phyloP scores from a whole-genome alignment of 352 stramenopile genomes.

The Peronospora farinosa region DNA sequence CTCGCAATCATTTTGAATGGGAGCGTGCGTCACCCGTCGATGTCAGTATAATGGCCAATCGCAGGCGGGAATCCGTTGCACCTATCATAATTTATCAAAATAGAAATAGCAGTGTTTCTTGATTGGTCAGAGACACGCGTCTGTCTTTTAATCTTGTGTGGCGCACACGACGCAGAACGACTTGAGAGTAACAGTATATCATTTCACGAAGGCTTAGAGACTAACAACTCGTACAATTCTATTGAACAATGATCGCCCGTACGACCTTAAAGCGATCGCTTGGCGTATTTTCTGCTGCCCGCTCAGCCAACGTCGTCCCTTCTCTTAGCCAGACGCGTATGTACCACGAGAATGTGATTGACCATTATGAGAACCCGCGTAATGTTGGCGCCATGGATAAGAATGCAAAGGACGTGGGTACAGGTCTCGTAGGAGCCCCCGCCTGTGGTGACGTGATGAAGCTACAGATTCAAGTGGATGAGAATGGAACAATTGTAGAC shows the following conservation, averaged over 20 bases:
- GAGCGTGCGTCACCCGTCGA: too few species aligned
- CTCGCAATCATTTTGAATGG: too few species aligned
- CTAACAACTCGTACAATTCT: neutral
- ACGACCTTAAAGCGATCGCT: conserved; percentile 56
- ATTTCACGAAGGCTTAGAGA: conserved; percentile 7
- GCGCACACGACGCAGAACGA: conserved; percentile 6
- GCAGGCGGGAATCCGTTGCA: too few species aligned
- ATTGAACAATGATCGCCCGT: conserved; percentile 41
- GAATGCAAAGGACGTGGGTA: conserved; percentile 94
- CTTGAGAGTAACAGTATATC: neutral
- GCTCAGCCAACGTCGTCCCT: conserved; percentile 2
- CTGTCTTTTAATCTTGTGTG: neutral
- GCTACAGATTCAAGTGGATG: conserved; percentile 94
- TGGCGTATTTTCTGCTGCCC: conserved; percentile 13
- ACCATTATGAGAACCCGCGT: conserved; percentile 99
- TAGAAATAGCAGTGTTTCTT: conserved; percentile 1
- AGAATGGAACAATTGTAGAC: conserved; percentile 94
- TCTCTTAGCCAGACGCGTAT: conserved; percentile 39
- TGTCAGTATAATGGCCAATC: too few species aligned
- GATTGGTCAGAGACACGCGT: conserved; percentile 13
- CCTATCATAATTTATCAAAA: conserved; percentile 10
- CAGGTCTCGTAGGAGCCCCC: conserved; percentile 95
- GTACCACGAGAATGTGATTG: conserved; percentile 99
- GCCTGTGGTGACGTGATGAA: conserved; percentile 99
- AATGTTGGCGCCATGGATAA: conserved; percentile 98